Evolutionary conservation across 1,284 basidiomycete genomes (phyloP), one percentile per base, ranked within the genome.

Genomic region (Porogramme epimiltina): DNA sequence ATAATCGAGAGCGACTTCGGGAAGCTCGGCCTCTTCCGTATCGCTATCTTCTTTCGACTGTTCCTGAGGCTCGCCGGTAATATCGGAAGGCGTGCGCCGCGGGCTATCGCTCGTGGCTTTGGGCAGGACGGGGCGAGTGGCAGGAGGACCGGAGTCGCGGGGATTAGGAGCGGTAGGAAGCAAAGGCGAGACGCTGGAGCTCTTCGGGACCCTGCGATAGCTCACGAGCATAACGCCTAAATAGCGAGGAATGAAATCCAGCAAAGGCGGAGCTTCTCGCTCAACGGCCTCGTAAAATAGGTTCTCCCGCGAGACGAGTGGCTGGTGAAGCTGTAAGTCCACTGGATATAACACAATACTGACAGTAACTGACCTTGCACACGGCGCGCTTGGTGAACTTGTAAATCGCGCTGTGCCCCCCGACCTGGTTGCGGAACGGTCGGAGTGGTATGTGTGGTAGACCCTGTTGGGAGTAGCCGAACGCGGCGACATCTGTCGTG

Each of bases 241-340:
- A 71, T 99, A 99, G 46, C 95, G 89, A 10, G 96, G 96, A 49
- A 98, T 96, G 67, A 95, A 99, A 3, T 85, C 87, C 9, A 99
- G 79, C 20, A 99, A 77, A 2, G 90, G 91, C 0, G 96, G 96
- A 0, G 93, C 92, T 62, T 95, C 91, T 20, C 87, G 81, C 70
- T 99, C 96, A 18, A 98, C 93, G 1, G 95, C 87, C 70, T 99
- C 96, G 69, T 99, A 99, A 67, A 99, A 98, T 45, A 98, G 78
- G 68, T 99, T 99, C 73, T 99, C 96, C 45, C 95, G 84, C 19
- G 93, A 95, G 15, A 98, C 94, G 9, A 99, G 83, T 18, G 96
- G 96, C 93, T 96, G 67, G n/a, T 34, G 42, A 20, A 49, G 52
- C 59, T 42, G 51, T 46, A 40, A 45, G 45, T 43, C 22, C 22